Evolutionary conservation across 2,329 filamentous ascomycete genomes (phyloP), one percentile per base, ranked within the genome.

Genomic region (Alternaria dauci): DNA sequence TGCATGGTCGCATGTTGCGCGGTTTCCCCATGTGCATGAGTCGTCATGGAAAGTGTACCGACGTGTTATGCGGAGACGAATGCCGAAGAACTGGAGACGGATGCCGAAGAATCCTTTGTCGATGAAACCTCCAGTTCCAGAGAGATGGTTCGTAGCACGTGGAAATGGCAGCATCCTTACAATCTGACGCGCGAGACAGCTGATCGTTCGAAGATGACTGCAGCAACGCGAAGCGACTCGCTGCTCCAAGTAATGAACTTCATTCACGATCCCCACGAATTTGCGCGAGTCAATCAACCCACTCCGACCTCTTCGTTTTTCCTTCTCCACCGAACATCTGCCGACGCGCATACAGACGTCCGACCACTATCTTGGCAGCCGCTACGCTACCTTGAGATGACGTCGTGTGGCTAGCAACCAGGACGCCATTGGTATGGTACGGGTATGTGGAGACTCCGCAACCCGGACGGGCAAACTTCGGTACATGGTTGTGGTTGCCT

Each of bases 381-480:
- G 41, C 66, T 66, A 58, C 58, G 58, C 62, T n/a, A 23, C 34
- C 54, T 39, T 50, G 8, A 12, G 6, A 58, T 61, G 58, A 61
- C 58, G 58, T 61, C 41, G 28, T 25, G n/a, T 48, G 28, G 30
- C 52, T 25, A 28, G 47, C 43, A 38, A 53, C 46, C 38, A 57
- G 58, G 14, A 68, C 67, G 58, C 70, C 61, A 62, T 62, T 47
- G 54, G 53, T 23, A 58, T 55, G 59, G 61, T 58, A 63, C 66
- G 34, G 36, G 42, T 50, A 50, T 57, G 60, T 55, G 56, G 53
- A 54, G 44, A 52, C 62, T 68, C 65, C 63, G 53, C 61, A 68
- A 14, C 39, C 34, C 50, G 61, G 43, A 48, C 68, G 71, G 71
- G 14, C n/a, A 65, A 65, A 69, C 69, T 60, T 71, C 71, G 71